A percentile compares a stretch with the other conserved stretches of the same genome.
Evolutionary conservation across 768 basidiomycete species (phyloP).

Genomic region (Boletellus sp.): DNA sequence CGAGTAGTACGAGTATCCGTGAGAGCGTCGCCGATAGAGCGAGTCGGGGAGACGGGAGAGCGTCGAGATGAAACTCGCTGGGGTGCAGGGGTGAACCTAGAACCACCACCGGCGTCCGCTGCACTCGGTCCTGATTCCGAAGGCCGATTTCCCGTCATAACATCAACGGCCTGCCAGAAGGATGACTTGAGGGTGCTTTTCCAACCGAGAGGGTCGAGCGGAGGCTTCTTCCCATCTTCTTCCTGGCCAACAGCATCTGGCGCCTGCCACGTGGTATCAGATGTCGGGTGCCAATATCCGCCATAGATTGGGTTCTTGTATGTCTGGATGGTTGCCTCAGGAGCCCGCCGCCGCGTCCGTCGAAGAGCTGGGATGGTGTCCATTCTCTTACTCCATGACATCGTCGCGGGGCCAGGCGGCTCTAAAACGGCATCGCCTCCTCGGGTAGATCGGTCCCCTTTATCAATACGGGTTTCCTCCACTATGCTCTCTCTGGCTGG

Average conservation of each 20-base stretch:
- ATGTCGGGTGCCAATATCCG: conserved; percentile 10
- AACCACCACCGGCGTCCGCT: conserved; percentile 3
- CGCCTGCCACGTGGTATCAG: not conserved
- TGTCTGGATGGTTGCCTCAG: conserved; percentile 3
- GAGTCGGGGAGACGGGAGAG: conserved; percentile 6
- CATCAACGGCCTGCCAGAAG: conserved; percentile 47
- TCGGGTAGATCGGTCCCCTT: not conserved
- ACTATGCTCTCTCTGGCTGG: not conserved
- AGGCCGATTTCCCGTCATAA: conserved; percentile 44
- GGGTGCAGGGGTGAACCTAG: conserved; percentile 22
- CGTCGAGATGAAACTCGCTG: conserved; percentile 13
- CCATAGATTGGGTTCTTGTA: conserved; percentile 11
- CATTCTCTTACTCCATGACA: conserved; percentile 28
- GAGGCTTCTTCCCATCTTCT: not conserved
- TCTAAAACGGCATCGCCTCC: conserved; percentile 8
- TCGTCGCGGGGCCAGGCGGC: conserved; percentile 20
- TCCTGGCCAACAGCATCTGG: not conserved
- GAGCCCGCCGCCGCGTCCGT: conserved; percentile 7
- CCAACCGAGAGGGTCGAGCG: conserved; percentile 35
- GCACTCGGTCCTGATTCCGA: conserved; percentile 1
- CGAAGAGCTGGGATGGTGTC: conserved; percentile 24
- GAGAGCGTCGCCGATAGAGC: not conserved
- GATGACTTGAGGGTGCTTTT: conserved; percentile 40
- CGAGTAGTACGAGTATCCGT: not conserved
- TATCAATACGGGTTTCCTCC: not conserved